These are phyloP conservation scores for Coemansia aciculifera DNA, from an alignment of 192 early-diverging fungal genomes.

Conservation along the genomic window DNA sequence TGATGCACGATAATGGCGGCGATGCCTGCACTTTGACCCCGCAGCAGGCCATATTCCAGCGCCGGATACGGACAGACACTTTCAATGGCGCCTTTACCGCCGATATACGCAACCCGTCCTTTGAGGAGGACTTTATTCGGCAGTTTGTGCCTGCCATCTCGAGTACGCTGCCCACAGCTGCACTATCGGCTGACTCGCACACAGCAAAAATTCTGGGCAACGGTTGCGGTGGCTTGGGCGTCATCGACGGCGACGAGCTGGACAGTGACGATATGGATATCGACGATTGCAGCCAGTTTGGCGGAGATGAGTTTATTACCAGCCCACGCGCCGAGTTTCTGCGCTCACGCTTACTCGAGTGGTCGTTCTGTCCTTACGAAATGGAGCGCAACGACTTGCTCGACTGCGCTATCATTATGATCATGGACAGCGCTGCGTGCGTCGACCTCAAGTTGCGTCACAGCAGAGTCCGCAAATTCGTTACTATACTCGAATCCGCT, in stretches of 20 bases:
- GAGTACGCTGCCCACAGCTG: conserved; percentile 25
- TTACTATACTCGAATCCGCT: conserved; percentile 46
- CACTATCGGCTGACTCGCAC: neutral
- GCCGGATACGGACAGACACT: conserved; percentile 49
- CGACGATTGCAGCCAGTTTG: conserved; percentile 5
- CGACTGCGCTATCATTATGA: conserved; percentile 66
- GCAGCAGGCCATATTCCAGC: conserved; percentile 46
- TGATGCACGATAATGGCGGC: conserved; percentile 3
- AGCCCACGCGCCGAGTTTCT: conserved; percentile 49
- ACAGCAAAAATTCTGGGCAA: neutral
- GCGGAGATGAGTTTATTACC: conserved; percentile 26
- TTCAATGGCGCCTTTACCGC: conserved; percentile 39
- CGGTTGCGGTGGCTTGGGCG: neutral
- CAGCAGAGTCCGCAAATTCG: conserved; percentile 55
- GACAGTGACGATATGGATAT: conserved; percentile 26
- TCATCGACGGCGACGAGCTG: conserved; percentile 6
- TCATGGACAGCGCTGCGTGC: conserved; percentile 64
- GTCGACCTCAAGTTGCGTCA: conserved; percentile 61
- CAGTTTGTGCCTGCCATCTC: conserved; percentile 54
- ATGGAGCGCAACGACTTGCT: conserved; percentile 64
- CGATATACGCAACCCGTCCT: conserved; percentile 45
- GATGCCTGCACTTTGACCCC: conserved; percentile 25
- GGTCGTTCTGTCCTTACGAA: conserved; percentile 74
- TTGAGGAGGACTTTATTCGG: conserved; percentile 57
- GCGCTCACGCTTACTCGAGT: conserved; percentile 60